Evolutionary conservation across 176 grass and related monocot genomes (phyloP).

Genomic region (Guadua angustifolia): DNA sequence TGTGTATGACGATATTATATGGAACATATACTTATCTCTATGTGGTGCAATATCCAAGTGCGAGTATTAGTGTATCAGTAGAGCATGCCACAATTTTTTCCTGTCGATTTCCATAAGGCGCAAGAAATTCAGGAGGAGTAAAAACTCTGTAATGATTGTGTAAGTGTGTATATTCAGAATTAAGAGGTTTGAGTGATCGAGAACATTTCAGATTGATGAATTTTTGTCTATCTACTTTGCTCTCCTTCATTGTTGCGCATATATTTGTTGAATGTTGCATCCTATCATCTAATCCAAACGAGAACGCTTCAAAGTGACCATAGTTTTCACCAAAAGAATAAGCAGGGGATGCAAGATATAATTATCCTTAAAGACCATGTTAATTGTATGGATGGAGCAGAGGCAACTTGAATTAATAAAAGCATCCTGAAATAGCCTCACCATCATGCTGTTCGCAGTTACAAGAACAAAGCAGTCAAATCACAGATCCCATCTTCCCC

Average conservation of each 20-base stretch:
- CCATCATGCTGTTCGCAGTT: not conserved
- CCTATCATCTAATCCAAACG: not conserved
- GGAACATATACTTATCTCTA: not conserved
- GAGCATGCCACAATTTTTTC: conserved; percentile 36
- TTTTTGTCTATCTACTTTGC: not conserved
- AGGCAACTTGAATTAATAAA: not conserved
- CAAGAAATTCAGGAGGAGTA: conserved; percentile 3
- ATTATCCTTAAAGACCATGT: not conserved
- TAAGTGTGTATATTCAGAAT: conserved; percentile 46
- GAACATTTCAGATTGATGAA: not conserved
- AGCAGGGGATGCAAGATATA: not conserved
- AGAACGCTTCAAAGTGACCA: not conserved
- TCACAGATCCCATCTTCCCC: not conserved
- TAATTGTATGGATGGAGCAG: not conserved
- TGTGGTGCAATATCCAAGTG: conserved; percentile 37
- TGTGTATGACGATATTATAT: conserved; percentile 29
- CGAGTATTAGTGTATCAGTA: conserved; percentile 32
- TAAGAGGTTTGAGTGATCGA: conserved; percentile 10
- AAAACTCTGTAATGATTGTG: conserved; percentile 32
- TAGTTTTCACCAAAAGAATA: not conserved
- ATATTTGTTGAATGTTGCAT: not conserved
- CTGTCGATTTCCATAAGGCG: conserved; percentile 1
- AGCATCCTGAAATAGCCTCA: not conserved
- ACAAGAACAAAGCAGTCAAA: not conserved
- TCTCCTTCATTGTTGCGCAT: not conserved